A percentile compares a stretch with the other conserved stretches of the same genome.
Conservation (phyloP, 495 filamentous ascomycete genomes). For the Hypoxylon crocopeplum region DNA sequence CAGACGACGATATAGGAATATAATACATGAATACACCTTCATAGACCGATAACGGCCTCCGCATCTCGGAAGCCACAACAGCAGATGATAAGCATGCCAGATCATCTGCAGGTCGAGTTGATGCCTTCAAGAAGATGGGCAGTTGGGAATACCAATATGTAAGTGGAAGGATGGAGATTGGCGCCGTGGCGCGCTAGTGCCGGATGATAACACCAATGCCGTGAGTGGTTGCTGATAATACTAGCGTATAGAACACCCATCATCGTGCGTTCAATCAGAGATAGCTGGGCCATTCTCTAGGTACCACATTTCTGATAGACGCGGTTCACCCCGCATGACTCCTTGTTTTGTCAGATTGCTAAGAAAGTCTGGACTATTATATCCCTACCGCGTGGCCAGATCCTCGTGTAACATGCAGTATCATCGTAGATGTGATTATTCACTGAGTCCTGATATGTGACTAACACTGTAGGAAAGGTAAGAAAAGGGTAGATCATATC, state of each 20-base stretch:
- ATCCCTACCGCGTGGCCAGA: constrained; percentile 1
- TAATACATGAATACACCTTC: background rate
- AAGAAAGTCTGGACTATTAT: background rate
- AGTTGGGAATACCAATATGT: too few species aligned
- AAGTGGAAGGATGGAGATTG: background rate
- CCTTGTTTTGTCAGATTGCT: constrained; percentile 4
- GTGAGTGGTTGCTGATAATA: constrained; percentile 39
- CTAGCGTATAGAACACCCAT: constrained; percentile 33
- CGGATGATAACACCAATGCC: constrained; percentile 33
- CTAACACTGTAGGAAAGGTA: constrained; percentile 5
- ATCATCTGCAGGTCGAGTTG: constrained; percentile 23
- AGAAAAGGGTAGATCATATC: too few species aligned
- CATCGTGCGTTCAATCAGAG: constrained; percentile 14
- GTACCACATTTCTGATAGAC: constrained; percentile 22
- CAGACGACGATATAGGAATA: too few species aligned
- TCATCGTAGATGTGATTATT: constrained; percentile 16
- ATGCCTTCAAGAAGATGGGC: too few species aligned
- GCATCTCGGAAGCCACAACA: constrained; percentile 9
- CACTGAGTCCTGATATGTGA: constrained; percentile 22
- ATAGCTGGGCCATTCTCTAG: constrained; percentile 8
- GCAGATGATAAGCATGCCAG: constrained; percentile 20
- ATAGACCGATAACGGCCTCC: constrained; percentile 36
- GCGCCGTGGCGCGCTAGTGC: constrained; percentile 17
- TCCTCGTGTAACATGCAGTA: constrained; percentile 15
- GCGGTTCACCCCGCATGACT: constrained; percentile 28